Conservation (phyloP, 148 eudicot genomes). For the Spergularia bocconei region DNA sequence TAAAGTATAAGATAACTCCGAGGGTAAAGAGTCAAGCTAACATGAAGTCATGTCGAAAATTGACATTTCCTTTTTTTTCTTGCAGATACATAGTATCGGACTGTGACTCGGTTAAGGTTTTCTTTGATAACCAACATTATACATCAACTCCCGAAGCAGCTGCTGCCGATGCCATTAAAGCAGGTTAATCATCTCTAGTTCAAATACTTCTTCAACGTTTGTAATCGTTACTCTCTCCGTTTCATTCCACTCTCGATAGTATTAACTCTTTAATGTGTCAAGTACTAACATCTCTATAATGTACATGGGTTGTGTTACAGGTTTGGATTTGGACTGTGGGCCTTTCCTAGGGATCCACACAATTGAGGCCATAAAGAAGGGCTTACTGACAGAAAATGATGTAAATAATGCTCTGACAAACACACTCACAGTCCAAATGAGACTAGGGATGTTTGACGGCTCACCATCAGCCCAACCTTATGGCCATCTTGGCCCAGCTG, state of each 20-base stretch:
- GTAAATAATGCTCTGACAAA: conserved; percentile 56
- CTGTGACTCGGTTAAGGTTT: conserved; percentile 86
- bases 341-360: conserved; percentile 64
- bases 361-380: conserved; percentile 51
- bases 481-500: conserved; percentile 63
- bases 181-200: conserved; percentile 38
- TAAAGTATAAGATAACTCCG: too few species aligned
- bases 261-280: too few species aligned
- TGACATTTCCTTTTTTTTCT: neutral
- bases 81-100: conserved; percentile 82
- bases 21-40: too few species aligned
- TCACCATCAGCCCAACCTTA: conserved; percentile 63
- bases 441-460: conserved; percentile 91
- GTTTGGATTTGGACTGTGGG: conserved; percentile 93
- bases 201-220: too few species aligned
- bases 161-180: conserved; percentile 82
- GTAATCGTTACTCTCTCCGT: too few species aligned
- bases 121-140: conserved; percentile 67
- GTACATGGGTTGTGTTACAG: conserved; percentile 26
- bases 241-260: too few species aligned
- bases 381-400: conserved; percentile 53
- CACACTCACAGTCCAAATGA: conserved; percentile 69
- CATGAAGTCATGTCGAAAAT: too few species aligned
- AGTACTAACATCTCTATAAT: neutral
- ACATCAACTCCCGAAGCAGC: conserved; percentile 88